A percentile compares a stretch with the other conserved stretches of the same genome.
These are phyloP conservation scores for Ustilago tritici DNA, from an alignment of 1,284 basidiomycete genomes.

Conservation along the genomic window DNA sequence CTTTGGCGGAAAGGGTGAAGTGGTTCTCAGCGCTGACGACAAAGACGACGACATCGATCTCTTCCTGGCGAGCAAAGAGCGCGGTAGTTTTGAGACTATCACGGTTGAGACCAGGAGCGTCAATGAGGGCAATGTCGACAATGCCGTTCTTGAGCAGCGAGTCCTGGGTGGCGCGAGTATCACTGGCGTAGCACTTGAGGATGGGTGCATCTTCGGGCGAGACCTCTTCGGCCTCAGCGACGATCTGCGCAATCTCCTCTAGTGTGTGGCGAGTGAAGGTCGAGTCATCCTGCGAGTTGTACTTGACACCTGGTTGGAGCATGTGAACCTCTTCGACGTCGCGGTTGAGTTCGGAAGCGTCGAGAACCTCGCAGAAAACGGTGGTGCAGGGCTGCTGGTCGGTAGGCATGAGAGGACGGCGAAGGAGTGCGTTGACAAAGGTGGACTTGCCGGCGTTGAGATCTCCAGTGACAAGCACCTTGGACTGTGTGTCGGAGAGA, in stretches of 20 bases:
- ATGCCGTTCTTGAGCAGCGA: slow-evolving; percentile 82
- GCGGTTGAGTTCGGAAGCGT: slow-evolving; percentile 82
- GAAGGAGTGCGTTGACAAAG: slow-evolving; percentile 90
- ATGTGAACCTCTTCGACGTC: slow-evolving; percentile 84
- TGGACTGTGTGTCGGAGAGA: slow-evolving; percentile 90
- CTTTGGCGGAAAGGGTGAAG: slow-evolving; percentile 94
- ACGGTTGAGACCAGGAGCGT: slow-evolving; percentile 96
- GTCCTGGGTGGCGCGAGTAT: slow-evolving; percentile 57
- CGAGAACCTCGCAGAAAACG: slow-evolving; percentile 96
- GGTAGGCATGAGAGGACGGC: slow-evolving; percentile 85
- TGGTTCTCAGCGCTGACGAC: slow-evolving; percentile 98
- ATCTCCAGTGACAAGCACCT: slow-evolving; percentile 98
- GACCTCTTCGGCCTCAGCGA: slow-evolving; percentile 80
- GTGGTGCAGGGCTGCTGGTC: slow-evolving; percentile 99
- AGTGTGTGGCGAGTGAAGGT: slow-evolving; percentile 82
- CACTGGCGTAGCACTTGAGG: slow-evolving; percentile 71
- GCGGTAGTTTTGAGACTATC: slow-evolving; percentile 96
- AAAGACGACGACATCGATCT: slow-evolving; percentile 99
- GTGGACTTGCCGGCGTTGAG: slow-evolving; percentile 99
- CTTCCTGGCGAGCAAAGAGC: slow-evolving; percentile 93
- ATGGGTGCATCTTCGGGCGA: slow-evolving; percentile 69
- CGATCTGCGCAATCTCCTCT: slow-evolving; percentile 81
- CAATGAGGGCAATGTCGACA: slow-evolving; percentile 97
- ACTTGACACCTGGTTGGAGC: slow-evolving; percentile 74
- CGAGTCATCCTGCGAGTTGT: slow-evolving; percentile 78